Evolutionary conservation across 805 yeast species (phyloP).

Genomic region (Yamadazyma tumulicola): DNA sequence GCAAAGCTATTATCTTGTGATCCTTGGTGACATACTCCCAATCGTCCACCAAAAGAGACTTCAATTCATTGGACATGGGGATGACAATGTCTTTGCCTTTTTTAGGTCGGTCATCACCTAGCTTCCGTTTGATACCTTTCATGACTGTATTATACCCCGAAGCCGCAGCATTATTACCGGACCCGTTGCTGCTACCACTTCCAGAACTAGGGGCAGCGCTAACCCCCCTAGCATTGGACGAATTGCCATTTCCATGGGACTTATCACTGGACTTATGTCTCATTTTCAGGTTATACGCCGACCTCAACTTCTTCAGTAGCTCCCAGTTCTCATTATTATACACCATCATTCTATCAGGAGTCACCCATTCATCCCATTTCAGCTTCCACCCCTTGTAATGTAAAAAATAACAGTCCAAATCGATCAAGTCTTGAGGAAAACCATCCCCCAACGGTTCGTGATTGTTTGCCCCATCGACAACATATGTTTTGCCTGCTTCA

Average conservation of each 20-base stretch:
- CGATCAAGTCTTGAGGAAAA: slow-evolving; percentile 21
- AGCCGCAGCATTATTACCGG: slow-evolving; percentile 4
- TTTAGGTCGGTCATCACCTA: slow-evolving; percentile 10
- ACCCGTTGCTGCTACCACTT: background rate
- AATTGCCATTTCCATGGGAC: background rate
- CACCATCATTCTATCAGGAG: slow-evolving; percentile 61
- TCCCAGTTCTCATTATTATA: slow-evolving; percentile 64
- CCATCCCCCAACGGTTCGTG: slow-evolving; percentile 27
- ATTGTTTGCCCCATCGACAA: slow-evolving; percentile 40
- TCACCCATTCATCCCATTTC: slow-evolving; percentile 97
- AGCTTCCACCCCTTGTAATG: slow-evolving; percentile 96
- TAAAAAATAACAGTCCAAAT: slow-evolving; percentile 52
- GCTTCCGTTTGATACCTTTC: slow-evolving; percentile 5
- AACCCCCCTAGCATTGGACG: slow-evolving; percentile 1
- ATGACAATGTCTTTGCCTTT: slow-evolving; percentile 49
- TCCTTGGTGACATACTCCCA: slow-evolving; percentile 91
- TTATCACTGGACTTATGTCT: slow-evolving; percentile 2
- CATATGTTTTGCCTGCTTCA: slow-evolving; percentile 46
- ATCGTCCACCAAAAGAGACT: slow-evolving; percentile 77
- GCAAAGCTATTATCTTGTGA: slow-evolving; percentile 64
- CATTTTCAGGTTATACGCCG: slow-evolving; percentile 13
- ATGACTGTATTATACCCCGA: background rate
- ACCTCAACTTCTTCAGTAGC: slow-evolving; percentile 49
- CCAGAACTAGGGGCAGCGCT: background rate
- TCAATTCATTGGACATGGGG: slow-evolving; percentile 62